Evolutionary conservation across 176 grass and related monocot species (phyloP), one percentile per base, ranked within the genome.

Genomic region (Hordeum marinum): DNA sequence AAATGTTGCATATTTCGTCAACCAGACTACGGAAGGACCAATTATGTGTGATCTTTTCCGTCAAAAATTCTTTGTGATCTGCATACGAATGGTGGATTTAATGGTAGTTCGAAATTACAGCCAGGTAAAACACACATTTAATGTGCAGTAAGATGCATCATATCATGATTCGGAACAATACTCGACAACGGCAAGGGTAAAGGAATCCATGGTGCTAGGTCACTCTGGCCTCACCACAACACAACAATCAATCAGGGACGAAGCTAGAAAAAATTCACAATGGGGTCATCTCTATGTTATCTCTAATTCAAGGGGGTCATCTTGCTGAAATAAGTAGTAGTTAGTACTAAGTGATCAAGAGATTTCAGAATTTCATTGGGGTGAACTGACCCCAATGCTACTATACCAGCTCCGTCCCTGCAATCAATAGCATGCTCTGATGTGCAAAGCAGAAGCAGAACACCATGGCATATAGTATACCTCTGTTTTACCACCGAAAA

Each of bases 401-500:
- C n/a, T n/a, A n/a, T n/a, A n/a, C n/a, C n/a, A n/a, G n/a, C n/a
- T n/a, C n/a, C n/a, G n/a, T n/a, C n/a, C n/a, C n/a, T n/a, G n/a
- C 12, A 77, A 67, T 27, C 5, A 67, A 77, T 55, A 57, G 23
- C 72, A 67, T 40, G 43, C 11, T 77, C 21, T 10, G 21, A 10
- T 13, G 54, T 52, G 27, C 61, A 36, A 25, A 18, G n/a, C 59
- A 64, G 20, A 25, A 18, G n/a, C 59, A 64, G 20, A 84, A 64
- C 29, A 65, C 12, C 72, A 27, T 64, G 43, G 31, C 21, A 84
- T 29, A 35, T 32, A 66, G 43, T 81, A 31, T 91, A 97, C 94
- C 69, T 83, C 87, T 67, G 94, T 75, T 34, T 61, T 57, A 21
- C 70, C 58, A 42, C 79, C 90, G 20, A 82, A 92, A 55, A 97